Percentiles rank a stretch among this genome's conserved stretches.
Conservation (phyloP, 306 rosid genomes). For the Fragaria ananassa region DNA sequence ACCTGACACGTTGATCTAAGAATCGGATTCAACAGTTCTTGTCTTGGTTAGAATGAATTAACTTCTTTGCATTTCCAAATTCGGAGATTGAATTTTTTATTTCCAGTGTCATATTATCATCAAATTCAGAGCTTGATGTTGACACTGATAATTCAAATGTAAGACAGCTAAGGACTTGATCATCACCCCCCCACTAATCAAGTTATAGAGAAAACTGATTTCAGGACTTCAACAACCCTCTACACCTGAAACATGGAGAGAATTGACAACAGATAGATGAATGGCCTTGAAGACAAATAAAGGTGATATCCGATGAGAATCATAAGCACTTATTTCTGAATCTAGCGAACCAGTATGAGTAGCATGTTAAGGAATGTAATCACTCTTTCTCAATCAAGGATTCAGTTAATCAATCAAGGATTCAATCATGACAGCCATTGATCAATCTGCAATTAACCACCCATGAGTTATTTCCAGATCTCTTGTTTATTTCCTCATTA, state of each 20-base stretch:
- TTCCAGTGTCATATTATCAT: conserved; percentile 25
- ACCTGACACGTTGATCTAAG: conserved; percentile 87
- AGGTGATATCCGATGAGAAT: conserved; percentile 56
- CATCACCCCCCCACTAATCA: conserved; percentile 88
- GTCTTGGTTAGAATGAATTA: conserved; percentile 28
- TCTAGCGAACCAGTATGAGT: conserved; percentile 28
- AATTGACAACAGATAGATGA: conserved; percentile 95
- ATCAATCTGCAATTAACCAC: no score
- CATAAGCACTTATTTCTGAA: conserved; percentile 32
- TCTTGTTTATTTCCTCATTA: no score
- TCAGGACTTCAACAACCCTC: conserved; percentile 34
- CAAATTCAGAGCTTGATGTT: conserved; percentile 30
- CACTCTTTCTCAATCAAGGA: no score
- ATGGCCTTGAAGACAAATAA: conserved; percentile 43
- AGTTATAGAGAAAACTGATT: conserved; percentile 39
- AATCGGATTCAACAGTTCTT: conserved; percentile 39
- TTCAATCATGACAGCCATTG: no score
- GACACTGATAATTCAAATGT: conserved; percentile 46
- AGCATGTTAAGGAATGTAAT: neutral
- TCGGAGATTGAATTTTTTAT: conserved; percentile 17
- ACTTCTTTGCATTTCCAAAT: conserved; percentile 31
- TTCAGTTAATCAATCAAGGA: no score
- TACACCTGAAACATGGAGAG: conserved; percentile 77
- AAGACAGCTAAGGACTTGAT: conserved; percentile 74
- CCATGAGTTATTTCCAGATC: no score